Evolutionary conservation across 2,329 filamentous ascomycete genomes (phyloP).

Genomic region (Trichoderma afroharzianum): DNA sequence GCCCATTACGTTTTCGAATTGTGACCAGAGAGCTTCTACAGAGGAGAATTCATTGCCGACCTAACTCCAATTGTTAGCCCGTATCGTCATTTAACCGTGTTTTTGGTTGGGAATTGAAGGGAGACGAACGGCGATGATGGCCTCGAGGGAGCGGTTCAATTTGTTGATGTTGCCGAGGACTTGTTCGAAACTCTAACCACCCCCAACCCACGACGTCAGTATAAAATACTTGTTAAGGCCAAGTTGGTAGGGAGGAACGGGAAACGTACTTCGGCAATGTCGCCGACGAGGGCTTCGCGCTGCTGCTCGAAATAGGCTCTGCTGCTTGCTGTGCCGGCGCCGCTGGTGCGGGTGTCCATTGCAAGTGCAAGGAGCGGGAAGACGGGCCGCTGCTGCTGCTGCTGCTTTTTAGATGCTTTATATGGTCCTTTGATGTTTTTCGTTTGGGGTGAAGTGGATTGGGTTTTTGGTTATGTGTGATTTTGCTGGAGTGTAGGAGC

Average conservation of each 20-base stretch:
- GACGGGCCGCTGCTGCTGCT: conserved; percentile 18
- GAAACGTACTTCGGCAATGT: conserved; percentile 66
- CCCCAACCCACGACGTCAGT: background rate
- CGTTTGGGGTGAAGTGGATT: background rate
- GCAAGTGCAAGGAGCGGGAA: no score
- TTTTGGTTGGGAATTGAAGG: background rate
- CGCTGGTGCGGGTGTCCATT: conserved; percentile 34
- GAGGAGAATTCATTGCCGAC: conserved; percentile 97
- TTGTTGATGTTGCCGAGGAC: conserved; percentile 96
- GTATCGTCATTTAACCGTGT: background rate
- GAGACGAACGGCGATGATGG: conserved; percentile 72
- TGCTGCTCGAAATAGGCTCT: conserved; percentile 74
- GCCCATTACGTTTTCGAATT: conserved; percentile 95
- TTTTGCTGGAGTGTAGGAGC: background rate
- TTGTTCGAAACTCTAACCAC: conserved; percentile 69
- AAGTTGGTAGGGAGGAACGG: background rate
- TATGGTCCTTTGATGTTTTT: background rate
- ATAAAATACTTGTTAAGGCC: background rate
- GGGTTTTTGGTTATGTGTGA: background rate
- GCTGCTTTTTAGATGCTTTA: background rate
- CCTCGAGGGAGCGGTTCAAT: conserved; percentile 86
- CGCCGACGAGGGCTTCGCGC: conserved; percentile 65
- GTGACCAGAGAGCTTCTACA: conserved; percentile 93
- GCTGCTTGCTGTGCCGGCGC: conserved; percentile 37
- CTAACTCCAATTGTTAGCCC: conserved; percentile 35